Conservation (phyloP, 192 early-diverging fungal genomes). For the Pilaira anomala region DNA sequence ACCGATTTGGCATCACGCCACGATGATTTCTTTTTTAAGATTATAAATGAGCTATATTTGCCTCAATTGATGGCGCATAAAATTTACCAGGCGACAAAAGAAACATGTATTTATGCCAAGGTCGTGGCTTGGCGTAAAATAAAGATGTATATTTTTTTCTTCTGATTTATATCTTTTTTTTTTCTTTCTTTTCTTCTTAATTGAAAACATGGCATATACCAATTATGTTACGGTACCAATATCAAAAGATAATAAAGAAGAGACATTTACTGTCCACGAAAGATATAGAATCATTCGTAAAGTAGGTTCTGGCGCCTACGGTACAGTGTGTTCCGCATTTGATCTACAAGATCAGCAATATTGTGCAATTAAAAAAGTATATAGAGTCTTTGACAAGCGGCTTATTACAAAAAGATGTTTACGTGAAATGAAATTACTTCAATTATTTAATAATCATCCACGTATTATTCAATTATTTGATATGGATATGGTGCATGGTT, state of each 20-base stretch:
- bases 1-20: too few relatives aligned
- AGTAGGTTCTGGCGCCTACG: constrained; percentile 88
- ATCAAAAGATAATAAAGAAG: constrained; percentile 16
- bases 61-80: too few relatives aligned
- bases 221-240: too few relatives aligned
- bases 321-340: constrained; percentile 72
- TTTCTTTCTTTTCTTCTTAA: too few relatives aligned
- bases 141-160: too few relatives aligned
- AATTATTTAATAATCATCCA: constrained; percentile 84
- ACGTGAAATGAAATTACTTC: constrained; percentile 89
- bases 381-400: constrained; percentile 77
- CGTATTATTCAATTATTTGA: constrained; percentile 49
- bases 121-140: too few relatives aligned
- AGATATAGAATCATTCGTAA: constrained; percentile 73
- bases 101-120: too few relatives aligned
- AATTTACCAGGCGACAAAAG: too few relatives aligned
- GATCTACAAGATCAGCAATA: constrained; percentile 17
- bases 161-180: too few relatives aligned
- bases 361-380: constrained; percentile 88
- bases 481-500: constrained; percentile 65
- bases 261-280: constrained; percentile 37
- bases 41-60: too few relatives aligned
- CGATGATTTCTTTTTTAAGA: too few relatives aligned
- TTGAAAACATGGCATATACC: too few relatives aligned
- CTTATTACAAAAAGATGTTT: constrained; percentile 87